phyloP scores from a whole-genome alignment of 345 rosid species.

The Excoecaria agallocha region DNA sequence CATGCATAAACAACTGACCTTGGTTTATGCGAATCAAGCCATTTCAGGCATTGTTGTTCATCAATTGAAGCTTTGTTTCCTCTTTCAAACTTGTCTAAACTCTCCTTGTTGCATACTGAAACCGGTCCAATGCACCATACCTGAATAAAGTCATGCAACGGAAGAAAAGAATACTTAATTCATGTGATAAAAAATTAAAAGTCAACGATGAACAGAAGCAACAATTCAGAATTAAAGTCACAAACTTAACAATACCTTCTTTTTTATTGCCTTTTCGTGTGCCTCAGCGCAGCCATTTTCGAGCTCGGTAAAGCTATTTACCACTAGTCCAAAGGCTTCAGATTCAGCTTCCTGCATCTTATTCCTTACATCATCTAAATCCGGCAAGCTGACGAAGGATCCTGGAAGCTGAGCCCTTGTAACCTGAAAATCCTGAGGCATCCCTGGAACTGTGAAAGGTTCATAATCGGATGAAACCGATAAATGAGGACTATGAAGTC shows the following conservation, averaged over 20 bases:
- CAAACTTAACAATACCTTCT: slow-evolving; percentile 22
- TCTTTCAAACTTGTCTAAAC: slow-evolving; percentile 52
- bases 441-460: slow-evolving; percentile 54
- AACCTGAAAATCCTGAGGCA: slow-evolving; percentile 44
- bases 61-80: slow-evolving; percentile 58
- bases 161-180: too few relatives aligned
- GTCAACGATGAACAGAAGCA: too few relatives aligned
- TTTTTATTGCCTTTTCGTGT: slow-evolving; percentile 43
- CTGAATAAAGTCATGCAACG: too few relatives aligned
- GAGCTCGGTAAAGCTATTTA: slow-evolving; percentile 58
- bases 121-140: slow-evolving; percentile 86
- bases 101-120: slow-evolving; percentile 46
- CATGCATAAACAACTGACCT: slow-evolving; percentile 70
- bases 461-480: slow-evolving; percentile 45
- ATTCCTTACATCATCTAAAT: slow-evolving; percentile 51
- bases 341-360: slow-evolving; percentile 67
- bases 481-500: slow-evolving; percentile 37
- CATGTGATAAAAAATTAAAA: too few relatives aligned
- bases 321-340: slow-evolving; percentile 55
- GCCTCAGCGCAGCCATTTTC: slow-evolving; percentile 48
- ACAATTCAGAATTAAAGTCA: too few relatives aligned
- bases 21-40: slow-evolving; percentile 52
- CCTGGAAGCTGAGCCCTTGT: slow-evolving; percentile 64
- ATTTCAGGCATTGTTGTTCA: slow-evolving; percentile 40
- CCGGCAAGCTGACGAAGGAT: slow-evolving; percentile 39